Base-by-base conservation (phyloP, 2,329 filamentous ascomycete species). In the Botrytis fabae region DNA sequence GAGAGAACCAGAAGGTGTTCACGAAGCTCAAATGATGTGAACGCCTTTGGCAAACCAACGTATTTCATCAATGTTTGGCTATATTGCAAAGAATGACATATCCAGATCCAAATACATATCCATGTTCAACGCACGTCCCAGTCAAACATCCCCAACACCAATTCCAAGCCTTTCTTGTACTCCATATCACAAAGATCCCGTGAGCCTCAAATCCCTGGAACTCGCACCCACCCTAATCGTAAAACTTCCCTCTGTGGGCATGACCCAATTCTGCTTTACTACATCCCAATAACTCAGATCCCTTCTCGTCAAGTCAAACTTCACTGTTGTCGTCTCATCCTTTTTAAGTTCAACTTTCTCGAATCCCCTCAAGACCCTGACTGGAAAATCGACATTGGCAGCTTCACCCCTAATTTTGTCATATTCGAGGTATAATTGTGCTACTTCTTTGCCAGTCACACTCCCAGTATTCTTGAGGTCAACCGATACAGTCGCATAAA, bases 341-440 rank as follows among this genome's bases (percentile, higher is more conserved):
- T 84, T 79, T 6, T 81, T 82, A 28, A 92, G 79, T 25, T 79
- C 79, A 9, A 90, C 82, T 81, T 92, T 93, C 75, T 91, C 90
- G 79, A 94, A 94, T 44, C 91, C 91, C 22, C 92, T 87, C 32
- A 94, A 84, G n/a, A 90, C 89, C 72, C 86, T 86, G 2, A 89
- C 81, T 0, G 92, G 92, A 69, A 93, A 94, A 42, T 93, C 80
- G 1, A 80, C 75, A n/a, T 77, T 75, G 14, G 51, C 63, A 25
- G 74, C 75, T 46, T 75, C 76, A 6, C 77, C 77, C n/a, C 63
- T 57, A 18, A 79, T 71, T 22, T 80, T 75, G 2, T 73, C 57
- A 59, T 84, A 85, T 12, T 81, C 83, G 44, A 89, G 75, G 76
- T 91, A 91, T 5, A 90, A 78, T 74, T 91, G 89, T 2, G 88